Evolutionary conservation across 257 asterid genomes (phyloP).

Genomic region (Solanum habrochaites): DNA sequence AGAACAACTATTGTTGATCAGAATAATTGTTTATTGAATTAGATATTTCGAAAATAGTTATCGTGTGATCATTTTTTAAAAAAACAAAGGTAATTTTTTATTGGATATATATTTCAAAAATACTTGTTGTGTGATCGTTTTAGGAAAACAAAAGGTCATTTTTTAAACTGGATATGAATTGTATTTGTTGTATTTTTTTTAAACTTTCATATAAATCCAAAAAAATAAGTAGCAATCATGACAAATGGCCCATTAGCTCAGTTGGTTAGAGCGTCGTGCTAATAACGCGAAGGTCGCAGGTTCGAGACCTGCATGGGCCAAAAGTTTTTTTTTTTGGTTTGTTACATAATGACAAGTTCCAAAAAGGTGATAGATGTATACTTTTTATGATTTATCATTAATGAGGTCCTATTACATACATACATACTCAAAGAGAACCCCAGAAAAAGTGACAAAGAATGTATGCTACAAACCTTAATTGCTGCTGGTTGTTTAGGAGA

Average conservation of each 20-base stretch:
- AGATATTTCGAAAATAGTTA: background rate
- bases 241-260: background rate
- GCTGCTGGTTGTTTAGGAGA: background rate
- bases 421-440: background rate
- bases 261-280: conserved; percentile 21
- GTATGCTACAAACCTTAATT: background rate
- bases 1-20: background rate
- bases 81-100: background rate
- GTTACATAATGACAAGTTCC: background rate
- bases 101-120: too few relatives aligned
- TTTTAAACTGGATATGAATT: background rate
- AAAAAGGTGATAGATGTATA: background rate
- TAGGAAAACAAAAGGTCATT: background rate
- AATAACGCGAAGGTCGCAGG: conserved; percentile 14
- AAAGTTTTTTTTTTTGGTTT: too few relatives aligned
- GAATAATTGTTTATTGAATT: background rate
- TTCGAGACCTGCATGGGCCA: background rate
- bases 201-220: too few relatives aligned
- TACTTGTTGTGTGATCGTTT: background rate
- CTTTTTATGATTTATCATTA: background rate
- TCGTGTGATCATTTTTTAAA: background rate
- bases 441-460: background rate
- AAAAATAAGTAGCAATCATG: rapidly evolving
- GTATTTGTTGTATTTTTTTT: too few relatives aligned
- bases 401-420: too few relatives aligned